These are phyloP conservation scores for Tephrocybe sp. DNA, from an alignment of 768 basidiomycete species.

Conservation along the genomic window DNA sequence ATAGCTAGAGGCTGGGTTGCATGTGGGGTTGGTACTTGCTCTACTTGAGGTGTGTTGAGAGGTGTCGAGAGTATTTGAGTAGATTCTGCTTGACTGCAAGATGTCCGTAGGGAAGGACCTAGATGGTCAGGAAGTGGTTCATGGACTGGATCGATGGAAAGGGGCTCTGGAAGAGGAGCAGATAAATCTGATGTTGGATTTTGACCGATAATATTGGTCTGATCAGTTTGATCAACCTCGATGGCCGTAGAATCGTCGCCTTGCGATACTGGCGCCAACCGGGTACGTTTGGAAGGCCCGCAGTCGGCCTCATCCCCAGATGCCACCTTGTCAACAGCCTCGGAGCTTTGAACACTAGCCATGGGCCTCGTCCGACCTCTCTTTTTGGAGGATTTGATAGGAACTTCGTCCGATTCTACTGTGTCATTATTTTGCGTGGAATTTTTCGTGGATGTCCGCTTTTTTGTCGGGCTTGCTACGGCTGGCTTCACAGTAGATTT, in stretches of 20 bases:
- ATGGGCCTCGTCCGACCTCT: conserved; percentile 3
- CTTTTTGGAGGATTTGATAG: conserved; percentile 2
- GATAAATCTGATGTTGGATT: not conserved
- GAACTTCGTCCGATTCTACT: not conserved
- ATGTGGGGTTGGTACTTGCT: not conserved
- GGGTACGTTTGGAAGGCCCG: conserved; percentile 3
- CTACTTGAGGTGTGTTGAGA: not conserved
- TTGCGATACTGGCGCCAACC: not conserved
- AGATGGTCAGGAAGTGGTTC: not conserved
- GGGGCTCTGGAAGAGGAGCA: not conserved
- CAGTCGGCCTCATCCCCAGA: conserved; percentile 3
- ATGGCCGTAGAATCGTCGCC: not conserved
- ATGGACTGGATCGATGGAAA: not conserved
- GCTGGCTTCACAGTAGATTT: conserved; percentile 18
- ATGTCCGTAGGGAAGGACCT: not conserved
- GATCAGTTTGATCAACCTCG: not conserved
- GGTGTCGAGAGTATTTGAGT: not conserved
- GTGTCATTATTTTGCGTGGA: not conserved
- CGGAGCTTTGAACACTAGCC: not conserved
- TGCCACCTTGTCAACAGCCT: not conserved
- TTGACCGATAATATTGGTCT: not conserved
- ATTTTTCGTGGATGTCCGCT: not conserved
- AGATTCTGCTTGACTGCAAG: not conserved
- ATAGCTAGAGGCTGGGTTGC: not conserved
- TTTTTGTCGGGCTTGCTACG: not conserved